These are phyloP conservation scores for Aspergillus bombycis DNA, from an alignment of 2,329 filamentous ascomycete species.

Conservation along the genomic window DNA sequence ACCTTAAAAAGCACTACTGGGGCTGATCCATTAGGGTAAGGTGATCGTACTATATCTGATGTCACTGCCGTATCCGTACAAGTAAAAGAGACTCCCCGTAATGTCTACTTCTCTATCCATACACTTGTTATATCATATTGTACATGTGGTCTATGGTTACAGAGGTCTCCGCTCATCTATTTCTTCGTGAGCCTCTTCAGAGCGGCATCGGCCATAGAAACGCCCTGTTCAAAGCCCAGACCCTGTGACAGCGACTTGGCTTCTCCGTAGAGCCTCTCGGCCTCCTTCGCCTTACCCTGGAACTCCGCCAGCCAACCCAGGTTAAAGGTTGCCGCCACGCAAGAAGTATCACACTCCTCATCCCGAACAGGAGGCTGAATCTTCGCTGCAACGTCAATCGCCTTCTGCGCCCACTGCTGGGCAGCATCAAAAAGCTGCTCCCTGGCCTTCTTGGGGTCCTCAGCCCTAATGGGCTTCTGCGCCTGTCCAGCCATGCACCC, in stretches of 20 bases:
- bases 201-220: constrained; percentile 32
- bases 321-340: constrained; percentile 82
- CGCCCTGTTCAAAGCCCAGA: constrained; percentile 43
- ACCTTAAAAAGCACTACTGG: constrained; percentile 25
- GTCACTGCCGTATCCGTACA: background rate
- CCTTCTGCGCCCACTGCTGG: constrained; percentile 77
- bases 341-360: constrained; percentile 81
- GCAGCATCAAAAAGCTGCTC: constrained; percentile 70
- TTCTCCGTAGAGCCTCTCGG: constrained; percentile 69
- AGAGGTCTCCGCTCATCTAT: constrained; percentile 9
- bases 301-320: constrained; percentile 82
- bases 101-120: background rate
- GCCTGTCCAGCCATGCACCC: constrained; percentile 50
- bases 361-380: constrained; percentile 69
- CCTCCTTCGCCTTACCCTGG: constrained; percentile 66
- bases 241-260: constrained; percentile 62
- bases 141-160: background rate
- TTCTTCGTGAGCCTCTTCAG: constrained; percentile 35
- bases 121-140: constrained; percentile 3
- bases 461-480: constrained; percentile 32
- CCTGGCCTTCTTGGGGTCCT: constrained; percentile 53
- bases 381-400: constrained; percentile 66
- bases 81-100: background rate
- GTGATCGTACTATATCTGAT: background rate
- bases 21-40: background rate